Evolutionary conservation across 2,329 filamentous ascomycete genomes (phyloP), one percentile per base, ranked within the genome.

Genomic region (Gyromitra esculenta): DNA sequence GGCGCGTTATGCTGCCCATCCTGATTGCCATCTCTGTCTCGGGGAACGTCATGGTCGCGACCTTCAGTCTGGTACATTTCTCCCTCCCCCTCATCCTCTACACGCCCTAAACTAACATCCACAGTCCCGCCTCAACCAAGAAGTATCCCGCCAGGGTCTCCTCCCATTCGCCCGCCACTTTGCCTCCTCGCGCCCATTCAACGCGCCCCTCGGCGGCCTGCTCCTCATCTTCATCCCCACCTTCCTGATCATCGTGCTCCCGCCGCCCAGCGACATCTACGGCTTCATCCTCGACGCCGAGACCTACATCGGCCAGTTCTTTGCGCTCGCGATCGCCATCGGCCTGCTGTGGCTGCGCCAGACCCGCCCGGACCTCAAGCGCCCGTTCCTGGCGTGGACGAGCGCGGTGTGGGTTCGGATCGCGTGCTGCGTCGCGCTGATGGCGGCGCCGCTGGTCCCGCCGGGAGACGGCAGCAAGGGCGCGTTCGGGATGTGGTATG

Each of bases 151-250:
- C 21, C 89, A 91, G 80, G 91, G 91, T 0, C 89, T 92, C 72
- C 85, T 93, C 0, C 91, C 91, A 0, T 92, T 87, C 75, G 86
- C 89, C 0, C 84, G 84, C 5, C 75, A 88, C 0, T 84, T 92
- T 0, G 89, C 91, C 0, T 90, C 90, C 0, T 90, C 89, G 0
- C 86, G 86, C 21, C 91, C 91, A 0, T 92, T 92, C 79, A 86
- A 87, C 54, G 89, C 91, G 0, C 91, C 91, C 0, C 82, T 92
- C 1, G 91, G 90, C 0, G 91, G 90, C 0, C 85, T 93, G 0
- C 82, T 92, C 2, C 86, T 92, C 1, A 90, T 92, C 80, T 92
- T 88, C 80, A 85, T 93, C 43, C 90, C 91, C 0, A 91, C 90
- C 0, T 79, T 91, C 0, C 83, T 92, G 0, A 89, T 92, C 1